Evolutionary conservation across 768 basidiomycete species (phyloP), one percentile per base, ranked within the genome.

Genomic region (Rhizopogon vinicolor): DNA sequence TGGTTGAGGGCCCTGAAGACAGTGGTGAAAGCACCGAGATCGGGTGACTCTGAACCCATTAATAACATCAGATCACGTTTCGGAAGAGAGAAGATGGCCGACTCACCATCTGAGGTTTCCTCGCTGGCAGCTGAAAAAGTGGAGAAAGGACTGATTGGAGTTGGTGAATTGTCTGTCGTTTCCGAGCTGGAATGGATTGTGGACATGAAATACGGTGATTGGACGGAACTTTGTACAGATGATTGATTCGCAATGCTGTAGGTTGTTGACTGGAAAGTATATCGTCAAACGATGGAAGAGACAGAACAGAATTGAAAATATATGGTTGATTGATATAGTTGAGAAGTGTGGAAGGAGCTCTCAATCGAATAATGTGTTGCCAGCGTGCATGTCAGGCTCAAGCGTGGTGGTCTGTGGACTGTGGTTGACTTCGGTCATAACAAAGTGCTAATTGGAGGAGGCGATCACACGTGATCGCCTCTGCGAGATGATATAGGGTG

Each of bases 11-110:
- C 87, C n/a, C 86, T 78, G 44, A 90, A 79, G 22, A 90, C 85
- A 37, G 81, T 75, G 13, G 75, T 80, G 68, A 90, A 89, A 8
- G 85, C 85, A 7, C 88, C 89, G 7, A 90, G 76, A 68, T 89
- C 86, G 42, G 87, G 87, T 56, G 80, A 78, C 65, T 88, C 80
- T 82, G 68, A 52, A 35, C 37, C 51, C 18, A 31, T n/a, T 25
- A 52, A 52, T 31, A n/a, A 13, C 12, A 22, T 42, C 13, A 42
- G 41, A 43, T 31, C 28, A 25, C 2, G 35, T 41, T 46, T 22
- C 45, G 37, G 22, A 42, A 41, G 41, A 14, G 35, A 46, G 7
- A 41, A 51, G 10, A 25, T 40, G 25, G 25, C 45, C 13, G 40
- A 16, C 69, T 59, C 51, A 73, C 72, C 81, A 62, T 84, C 82